Conservation (phyloP, 2,329 filamentous ascomycete genomes). For the Colletotrichum cuscutae region DNA sequence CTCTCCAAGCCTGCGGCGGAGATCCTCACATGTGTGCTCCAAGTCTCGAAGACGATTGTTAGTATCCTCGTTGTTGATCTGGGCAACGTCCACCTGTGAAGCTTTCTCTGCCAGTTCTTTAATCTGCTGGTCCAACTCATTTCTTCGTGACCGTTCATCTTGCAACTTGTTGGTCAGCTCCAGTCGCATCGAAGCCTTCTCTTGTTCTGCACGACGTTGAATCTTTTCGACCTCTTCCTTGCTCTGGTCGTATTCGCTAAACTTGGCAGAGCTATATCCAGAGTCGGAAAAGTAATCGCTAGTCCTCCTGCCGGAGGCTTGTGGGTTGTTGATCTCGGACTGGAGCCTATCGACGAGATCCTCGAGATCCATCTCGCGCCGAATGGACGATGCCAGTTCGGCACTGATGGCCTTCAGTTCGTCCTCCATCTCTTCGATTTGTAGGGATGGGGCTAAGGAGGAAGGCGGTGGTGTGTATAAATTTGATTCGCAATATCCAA, state of each 20-base stretch:
- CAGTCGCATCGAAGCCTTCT: constrained; percentile 86
- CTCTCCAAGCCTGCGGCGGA: constrained; percentile 82
- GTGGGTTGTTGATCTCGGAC: constrained; percentile 73
- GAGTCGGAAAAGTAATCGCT: constrained; percentile 99
- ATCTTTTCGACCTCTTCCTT: constrained; percentile 83
- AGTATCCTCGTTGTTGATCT: constrained; percentile 67
- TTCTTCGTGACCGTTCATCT: constrained; percentile 82
- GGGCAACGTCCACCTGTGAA: constrained; percentile 66
- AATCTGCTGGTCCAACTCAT: constrained; percentile 84
- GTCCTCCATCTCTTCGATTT: constrained; percentile 91
- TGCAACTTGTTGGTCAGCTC: constrained; percentile 85
- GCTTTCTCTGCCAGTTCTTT: constrained; percentile 84
- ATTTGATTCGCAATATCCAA: constrained; percentile 63
- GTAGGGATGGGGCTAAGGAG: constrained; percentile 53
- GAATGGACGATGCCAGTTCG: constrained; percentile 92
- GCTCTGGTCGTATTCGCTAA: constrained; percentile 72
- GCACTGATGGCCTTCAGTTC: constrained; percentile 93
- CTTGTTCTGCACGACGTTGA: constrained; percentile 87
- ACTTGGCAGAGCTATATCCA: constrained; percentile 85
- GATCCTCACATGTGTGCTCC: constrained; percentile 82
- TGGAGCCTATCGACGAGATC: constrained; percentile 92
- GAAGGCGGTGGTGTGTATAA: constrained; percentile 58
- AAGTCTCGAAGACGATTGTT: constrained; percentile 78
- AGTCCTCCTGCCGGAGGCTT: constrained; percentile 74
- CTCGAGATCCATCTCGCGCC: constrained; percentile 95